phyloP scores from a whole-genome alignment of 2,329 filamentous ascomycete species.

The Talaromyces sp. region DNA sequence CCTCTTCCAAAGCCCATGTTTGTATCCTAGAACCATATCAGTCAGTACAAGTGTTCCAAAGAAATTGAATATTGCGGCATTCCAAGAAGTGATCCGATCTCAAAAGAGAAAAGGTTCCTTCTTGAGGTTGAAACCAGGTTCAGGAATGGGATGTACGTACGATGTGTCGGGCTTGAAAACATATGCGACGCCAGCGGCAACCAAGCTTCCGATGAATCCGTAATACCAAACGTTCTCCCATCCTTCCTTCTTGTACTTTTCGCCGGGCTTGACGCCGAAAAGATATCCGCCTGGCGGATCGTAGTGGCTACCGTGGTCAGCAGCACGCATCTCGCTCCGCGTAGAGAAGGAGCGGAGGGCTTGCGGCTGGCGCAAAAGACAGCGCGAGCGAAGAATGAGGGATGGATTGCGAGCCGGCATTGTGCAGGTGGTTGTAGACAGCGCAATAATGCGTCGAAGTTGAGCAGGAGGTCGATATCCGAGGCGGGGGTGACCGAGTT shows the following conservation, averaged over 20 bases:
- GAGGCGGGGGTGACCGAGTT: constrained; percentile 7
- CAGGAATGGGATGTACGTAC: constrained; percentile 55
- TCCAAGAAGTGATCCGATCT: not conserved
- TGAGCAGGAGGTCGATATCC: not conserved
- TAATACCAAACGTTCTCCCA: constrained; percentile 88
- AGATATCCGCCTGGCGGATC: constrained; percentile 90
- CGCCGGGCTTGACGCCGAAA: constrained; percentile 87
- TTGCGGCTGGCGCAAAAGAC: constrained; percentile 31
- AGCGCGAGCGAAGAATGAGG: constrained; percentile 35
- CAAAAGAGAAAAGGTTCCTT: not conserved
- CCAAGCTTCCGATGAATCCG: constrained; percentile 75
- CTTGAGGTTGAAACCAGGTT: not conserved
- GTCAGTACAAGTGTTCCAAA: not conserved
- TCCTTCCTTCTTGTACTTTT: constrained; percentile 93
- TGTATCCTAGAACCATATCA: constrained; percentile 68
- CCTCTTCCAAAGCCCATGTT: constrained; percentile 98
- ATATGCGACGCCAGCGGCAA: constrained; percentile 71
- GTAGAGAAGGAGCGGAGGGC: constrained; percentile 37
- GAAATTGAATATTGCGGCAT: not conserved
- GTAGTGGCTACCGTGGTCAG: constrained; percentile 69
- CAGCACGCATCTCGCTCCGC: constrained; percentile 33
- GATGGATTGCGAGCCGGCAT: constrained; percentile 37
- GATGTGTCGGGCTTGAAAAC: constrained; percentile 98
- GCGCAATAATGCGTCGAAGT: not conserved
- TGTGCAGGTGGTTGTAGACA: constrained; percentile 6